Conservation (phyloP, 2,329 filamentous ascomycete genomes). For the Metarhizium humberi region DNA sequence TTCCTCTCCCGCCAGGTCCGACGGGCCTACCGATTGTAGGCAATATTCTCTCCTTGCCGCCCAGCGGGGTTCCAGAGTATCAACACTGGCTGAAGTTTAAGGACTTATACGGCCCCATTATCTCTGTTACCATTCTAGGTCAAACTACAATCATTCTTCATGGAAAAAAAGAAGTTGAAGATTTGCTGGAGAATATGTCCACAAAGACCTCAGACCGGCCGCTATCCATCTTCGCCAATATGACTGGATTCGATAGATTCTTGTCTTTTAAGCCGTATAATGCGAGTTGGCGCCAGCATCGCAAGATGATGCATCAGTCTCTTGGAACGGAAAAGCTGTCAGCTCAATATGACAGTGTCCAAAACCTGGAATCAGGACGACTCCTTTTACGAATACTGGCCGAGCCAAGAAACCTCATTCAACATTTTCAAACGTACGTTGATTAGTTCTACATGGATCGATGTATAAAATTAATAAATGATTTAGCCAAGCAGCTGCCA, state of each 20-base stretch:
- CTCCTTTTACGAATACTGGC: slow-evolving; percentile 15
- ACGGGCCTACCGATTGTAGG: slow-evolving; percentile 31
- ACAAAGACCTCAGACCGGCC: slow-evolving; percentile 12
- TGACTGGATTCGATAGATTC: slow-evolving; percentile 14
- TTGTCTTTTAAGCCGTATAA: slow-evolving; percentile 11
- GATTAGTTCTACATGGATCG: too few relatives aligned
- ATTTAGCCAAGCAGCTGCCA: background rate
- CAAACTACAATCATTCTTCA: slow-evolving; percentile 31
- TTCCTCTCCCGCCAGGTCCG: slow-evolving; percentile 17
- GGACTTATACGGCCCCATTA: slow-evolving; percentile 18
- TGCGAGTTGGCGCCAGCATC: slow-evolving; percentile 11
- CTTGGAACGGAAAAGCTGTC: slow-evolving; percentile 15
- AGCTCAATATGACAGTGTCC: slow-evolving; percentile 11
- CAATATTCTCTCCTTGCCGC: slow-evolving; percentile 36
- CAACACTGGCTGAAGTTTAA: slow-evolving; percentile 27
- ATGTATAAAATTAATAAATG: background rate
- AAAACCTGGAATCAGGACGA: slow-evolving; percentile 17
- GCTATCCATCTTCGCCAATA: slow-evolving; percentile 4
- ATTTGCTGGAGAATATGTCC: slow-evolving; percentile 22
- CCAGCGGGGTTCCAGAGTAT: slow-evolving; percentile 18
- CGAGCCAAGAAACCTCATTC: slow-evolving; percentile 11
- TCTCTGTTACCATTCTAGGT: slow-evolving; percentile 15
- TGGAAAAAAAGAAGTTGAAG: slow-evolving; percentile 22
- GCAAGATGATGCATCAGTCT: slow-evolving; percentile 21
- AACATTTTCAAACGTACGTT: slow-evolving; percentile 19